Conservation (phyloP, 257 asterid species). For the Lycium ferocissimum region DNA sequence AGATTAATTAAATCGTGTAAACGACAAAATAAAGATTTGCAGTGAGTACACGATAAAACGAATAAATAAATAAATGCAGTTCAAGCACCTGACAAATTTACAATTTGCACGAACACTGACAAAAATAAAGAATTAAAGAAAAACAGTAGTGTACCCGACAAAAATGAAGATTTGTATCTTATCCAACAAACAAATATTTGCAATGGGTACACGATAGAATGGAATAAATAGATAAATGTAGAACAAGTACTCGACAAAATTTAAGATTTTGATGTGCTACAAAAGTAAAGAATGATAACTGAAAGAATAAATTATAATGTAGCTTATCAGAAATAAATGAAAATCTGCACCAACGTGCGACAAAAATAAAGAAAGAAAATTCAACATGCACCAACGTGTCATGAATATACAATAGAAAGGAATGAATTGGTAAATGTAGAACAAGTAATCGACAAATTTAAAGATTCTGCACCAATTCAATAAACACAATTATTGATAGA, state of each 20-base stretch:
- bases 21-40: no score
- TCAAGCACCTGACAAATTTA: neutral
- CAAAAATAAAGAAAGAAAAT: neutral
- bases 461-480: neutral
- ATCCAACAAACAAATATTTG: neutral
- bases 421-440: neutral
- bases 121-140: neutral
- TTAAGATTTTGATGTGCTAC: neutral
- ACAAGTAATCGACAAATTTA: neutral
- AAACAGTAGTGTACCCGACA: neutral
- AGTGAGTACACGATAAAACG: neutral
- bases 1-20: neutral
- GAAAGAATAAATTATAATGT: no score
- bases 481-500: neutral
- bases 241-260: neutral
- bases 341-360: neutral
- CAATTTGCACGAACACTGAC: neutral
- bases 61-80: no score
- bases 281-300: neutral
- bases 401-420: neutral
- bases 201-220: no score
- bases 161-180: neutral
- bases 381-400: neutral
- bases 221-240: neutral
- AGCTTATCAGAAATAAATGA: neutral